These are phyloP conservation scores for Ramichloridium luteum DNA, from an alignment of 2,329 filamentous ascomycete genomes.

Conservation along the genomic window DNA sequence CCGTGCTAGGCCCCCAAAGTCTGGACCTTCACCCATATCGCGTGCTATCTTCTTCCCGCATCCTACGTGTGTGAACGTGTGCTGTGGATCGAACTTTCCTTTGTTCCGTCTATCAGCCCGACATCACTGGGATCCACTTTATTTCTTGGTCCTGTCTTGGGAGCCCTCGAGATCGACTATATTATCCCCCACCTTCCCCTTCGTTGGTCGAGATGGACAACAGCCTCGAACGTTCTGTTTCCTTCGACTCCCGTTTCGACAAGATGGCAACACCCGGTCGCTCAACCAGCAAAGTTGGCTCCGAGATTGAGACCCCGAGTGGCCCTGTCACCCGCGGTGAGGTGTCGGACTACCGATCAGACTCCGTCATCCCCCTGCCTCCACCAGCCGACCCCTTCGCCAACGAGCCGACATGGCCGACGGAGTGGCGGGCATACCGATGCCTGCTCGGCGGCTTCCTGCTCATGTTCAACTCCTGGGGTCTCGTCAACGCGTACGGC, in stretches of 20 bases:
- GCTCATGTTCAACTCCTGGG: slow-evolving; percentile 32
- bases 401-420: slow-evolving; percentile 32
- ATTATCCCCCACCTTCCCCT: too few species aligned
- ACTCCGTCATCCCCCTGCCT: neutral
- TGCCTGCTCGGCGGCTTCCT: slow-evolving; percentile 37
- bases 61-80: too few species aligned
- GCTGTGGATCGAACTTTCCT: too few species aligned
- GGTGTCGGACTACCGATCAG: neutral
- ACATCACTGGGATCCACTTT: too few species aligned
- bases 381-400: neutral
- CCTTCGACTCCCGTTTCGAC: slow-evolving; percentile 8
- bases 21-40: too few species aligned
- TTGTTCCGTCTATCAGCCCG: too few species aligned
- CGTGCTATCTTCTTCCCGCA: too few species aligned
- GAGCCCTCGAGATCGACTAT: too few species aligned
- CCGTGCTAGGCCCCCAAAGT: too few species aligned
- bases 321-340: slow-evolving; percentile 7
- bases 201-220: too few species aligned
- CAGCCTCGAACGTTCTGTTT: too few species aligned
- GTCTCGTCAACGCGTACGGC: slow-evolving; percentile 37
- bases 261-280: slow-evolving; percentile 4
- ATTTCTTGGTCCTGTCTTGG: too few species aligned
- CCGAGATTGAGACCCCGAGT: slow-evolving; percentile 9
- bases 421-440: slow-evolving; percentile 32
- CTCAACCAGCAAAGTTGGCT: slow-evolving; percentile 1